Evolutionary conservation across 441 rosid species (phyloP), one percentile per base, ranked within the genome.

Genomic region (Erodium texanum): DNA sequence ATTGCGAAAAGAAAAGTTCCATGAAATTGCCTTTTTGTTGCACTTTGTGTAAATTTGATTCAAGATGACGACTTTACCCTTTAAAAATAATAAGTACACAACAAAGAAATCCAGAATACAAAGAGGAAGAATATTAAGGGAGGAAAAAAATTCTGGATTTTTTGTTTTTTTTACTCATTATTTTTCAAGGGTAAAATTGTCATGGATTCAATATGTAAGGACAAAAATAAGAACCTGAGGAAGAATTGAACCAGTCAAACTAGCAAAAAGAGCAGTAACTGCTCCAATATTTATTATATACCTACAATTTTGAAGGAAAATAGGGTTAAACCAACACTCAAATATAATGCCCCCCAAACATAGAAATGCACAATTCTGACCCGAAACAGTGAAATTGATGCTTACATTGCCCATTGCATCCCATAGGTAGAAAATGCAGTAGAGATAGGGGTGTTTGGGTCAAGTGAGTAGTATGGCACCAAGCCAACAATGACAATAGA

Each of bases 321-420:
- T 43, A 66, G 43, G 67, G 64, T 8, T 22, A 62, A 70, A 52
- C 38, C 24, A 56, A 38, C 5, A 80, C 41, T 45, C 18, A 10
- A 62, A 66, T 2, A 12, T 59, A 63, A 70, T 20, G 54, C 45
- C 52, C 18, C 18, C 12, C 52, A 14, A 12, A 45, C 52, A 45
- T 45, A 45, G 3, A 43, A 45, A 45, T 45, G 50, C 50, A 43
- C n/a, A 43, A 9, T 15, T 9, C 50, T 15, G 11, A 12, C 2
- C 2, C 48, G 9, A 58, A 7, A 12, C 71, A 58, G 32, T 38
- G 19, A 64, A 4, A 27, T 65, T 72, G 69, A 78, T 20, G 78
- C 99, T 81, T 82, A 93, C 97, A 87, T 88, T 19, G 96, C 96
- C 99, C 99, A 93, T 32, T 87, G 90, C 99, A 91, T 87, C 77